phyloP scores from a whole-genome alignment of 495 filamentous ascomycete genomes.

The Saxophila tyrrhenica region DNA sequence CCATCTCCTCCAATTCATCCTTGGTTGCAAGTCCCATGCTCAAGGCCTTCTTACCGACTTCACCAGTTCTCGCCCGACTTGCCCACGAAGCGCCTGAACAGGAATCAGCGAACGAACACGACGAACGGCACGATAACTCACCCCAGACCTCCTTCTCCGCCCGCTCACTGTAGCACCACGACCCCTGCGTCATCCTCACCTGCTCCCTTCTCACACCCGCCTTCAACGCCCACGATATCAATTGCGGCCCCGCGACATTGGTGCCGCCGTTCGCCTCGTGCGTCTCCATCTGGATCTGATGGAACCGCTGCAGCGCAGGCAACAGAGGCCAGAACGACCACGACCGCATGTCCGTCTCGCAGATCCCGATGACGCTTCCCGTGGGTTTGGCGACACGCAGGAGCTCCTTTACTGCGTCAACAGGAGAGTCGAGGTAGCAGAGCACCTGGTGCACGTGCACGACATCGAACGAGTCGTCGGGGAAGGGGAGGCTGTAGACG shows the following conservation, averaged over 20 bases:
- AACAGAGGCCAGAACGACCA: constrained; percentile 28
- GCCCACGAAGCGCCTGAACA: background rate
- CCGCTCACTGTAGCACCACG: constrained; percentile 30
- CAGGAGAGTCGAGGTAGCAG: constrained; percentile 30
- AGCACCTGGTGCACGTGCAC: constrained; percentile 33
- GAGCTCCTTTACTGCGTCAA: constrained; percentile 34
- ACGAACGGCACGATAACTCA: constrained; percentile 20
- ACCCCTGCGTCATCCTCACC: constrained; percentile 29
- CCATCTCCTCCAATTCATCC: constrained; percentile 33
- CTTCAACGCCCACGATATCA: constrained; percentile 35
- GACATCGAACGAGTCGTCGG: constrained; percentile 34
- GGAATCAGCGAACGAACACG: background rate
- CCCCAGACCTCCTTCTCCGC: constrained; percentile 31
- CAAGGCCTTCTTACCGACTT: constrained; percentile 11
- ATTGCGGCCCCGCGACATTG: constrained; percentile 27
- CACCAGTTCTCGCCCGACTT: background rate
- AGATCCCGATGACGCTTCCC: constrained; percentile 33
- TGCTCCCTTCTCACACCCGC: constrained; percentile 30
- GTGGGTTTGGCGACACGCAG: constrained; percentile 30
- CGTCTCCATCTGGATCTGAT: constrained; percentile 22
- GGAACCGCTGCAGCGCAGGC: constrained; percentile 28
- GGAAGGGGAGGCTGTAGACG: constrained; percentile 32
- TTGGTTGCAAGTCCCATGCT: constrained; percentile 28
- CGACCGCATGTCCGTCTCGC: constrained; percentile 34
- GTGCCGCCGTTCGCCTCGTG: constrained; percentile 28